Evolutionary conservation across 2,329 filamentous ascomycete species (phyloP).

Genomic region (Phialophora verrucosa): DNA sequence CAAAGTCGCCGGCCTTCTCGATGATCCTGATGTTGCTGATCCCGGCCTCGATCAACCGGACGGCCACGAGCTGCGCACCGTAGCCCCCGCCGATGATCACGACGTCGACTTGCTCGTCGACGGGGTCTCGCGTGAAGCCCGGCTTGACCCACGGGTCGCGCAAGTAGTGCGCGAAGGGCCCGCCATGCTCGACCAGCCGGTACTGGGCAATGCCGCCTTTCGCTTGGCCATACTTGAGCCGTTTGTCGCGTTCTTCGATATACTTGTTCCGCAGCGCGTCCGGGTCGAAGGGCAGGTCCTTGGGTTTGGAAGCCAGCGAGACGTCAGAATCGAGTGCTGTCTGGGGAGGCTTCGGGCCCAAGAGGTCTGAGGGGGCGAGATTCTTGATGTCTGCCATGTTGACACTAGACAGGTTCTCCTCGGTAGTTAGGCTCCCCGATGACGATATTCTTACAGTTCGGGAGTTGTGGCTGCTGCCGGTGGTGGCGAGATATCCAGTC

Average conservation of each 20-base stretch:
- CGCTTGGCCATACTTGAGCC: constrained; percentile 20
- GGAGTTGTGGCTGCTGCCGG: not conserved
- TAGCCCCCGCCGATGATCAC: constrained; percentile 22
- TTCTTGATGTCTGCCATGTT: constrained; percentile 16
- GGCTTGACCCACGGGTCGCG: constrained; percentile 31
- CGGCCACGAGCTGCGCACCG: constrained; percentile 22
- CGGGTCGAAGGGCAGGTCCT: constrained; percentile 27
- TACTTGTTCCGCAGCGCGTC: constrained; percentile 28
- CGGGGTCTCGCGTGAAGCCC: constrained; percentile 22
- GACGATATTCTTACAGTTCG: too few relatives aligned
- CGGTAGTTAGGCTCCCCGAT: not conserved
- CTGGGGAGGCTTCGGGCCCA: constrained; percentile 25
- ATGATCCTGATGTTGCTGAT: constrained; percentile 17
- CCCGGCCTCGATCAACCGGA: constrained; percentile 27
- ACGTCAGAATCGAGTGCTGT: constrained; percentile 22
- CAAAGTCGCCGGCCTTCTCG: constrained; percentile 28
- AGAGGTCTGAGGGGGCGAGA: constrained; percentile 19
- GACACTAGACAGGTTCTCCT: not conserved
- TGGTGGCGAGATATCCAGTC: not conserved
- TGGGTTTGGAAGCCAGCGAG: constrained; percentile 20
- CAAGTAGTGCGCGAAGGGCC: constrained; percentile 23
- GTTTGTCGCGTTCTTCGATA: constrained; percentile 26
- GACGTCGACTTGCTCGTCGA: constrained; percentile 26
- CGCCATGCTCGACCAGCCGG: constrained; percentile 22
- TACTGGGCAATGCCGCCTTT: constrained; percentile 26